A percentile compares a stretch with the other conserved stretches of the same genome.
These are phyloP conservation scores for Anthracocystis walkeri DNA, from an alignment of 1,284 basidiomycete genomes.

Conservation along the genomic window DNA sequence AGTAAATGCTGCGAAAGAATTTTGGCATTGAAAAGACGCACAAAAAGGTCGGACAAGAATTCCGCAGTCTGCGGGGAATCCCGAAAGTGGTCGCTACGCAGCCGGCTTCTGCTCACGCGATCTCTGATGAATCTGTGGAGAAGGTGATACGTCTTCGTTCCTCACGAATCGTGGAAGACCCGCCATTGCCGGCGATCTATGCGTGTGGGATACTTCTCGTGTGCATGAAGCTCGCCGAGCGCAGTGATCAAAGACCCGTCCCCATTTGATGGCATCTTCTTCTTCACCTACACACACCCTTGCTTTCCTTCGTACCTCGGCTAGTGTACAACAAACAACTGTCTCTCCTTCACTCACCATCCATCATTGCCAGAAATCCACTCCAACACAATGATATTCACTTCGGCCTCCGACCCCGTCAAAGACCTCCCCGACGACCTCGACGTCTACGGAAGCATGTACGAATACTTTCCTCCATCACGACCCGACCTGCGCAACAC, in stretches of 20 bases:
- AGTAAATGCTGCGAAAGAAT: not conserved
- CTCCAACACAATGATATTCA: constrained; percentile 43
- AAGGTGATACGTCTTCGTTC: no score
- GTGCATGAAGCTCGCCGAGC: not conserved
- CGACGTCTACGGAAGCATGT: constrained; percentile 56
- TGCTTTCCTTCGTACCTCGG: not conserved
- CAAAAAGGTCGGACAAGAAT: not conserved
- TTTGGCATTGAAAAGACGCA: not conserved
- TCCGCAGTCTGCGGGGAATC: not conserved
- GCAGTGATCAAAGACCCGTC: no score
- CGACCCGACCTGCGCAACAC: constrained; percentile 56
- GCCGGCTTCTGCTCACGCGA: not conserved
- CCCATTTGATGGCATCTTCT: not conserved
- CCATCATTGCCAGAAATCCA: no score
- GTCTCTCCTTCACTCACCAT: not conserved
- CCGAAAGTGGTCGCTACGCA: not conserved
- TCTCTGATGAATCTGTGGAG: not conserved
- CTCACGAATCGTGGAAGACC: not conserved
- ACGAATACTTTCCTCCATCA: constrained; percentile 55
- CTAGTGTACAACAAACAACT: not conserved
- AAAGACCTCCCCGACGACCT: constrained; percentile 51
- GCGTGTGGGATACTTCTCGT: not conserved
- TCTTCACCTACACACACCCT: not conserved
- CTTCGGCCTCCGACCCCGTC: constrained; percentile 37
- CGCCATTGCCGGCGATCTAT: not conserved